Base-by-base conservation (phyloP, 306 rosid genomes). In the Prunus mongolica region DNA sequence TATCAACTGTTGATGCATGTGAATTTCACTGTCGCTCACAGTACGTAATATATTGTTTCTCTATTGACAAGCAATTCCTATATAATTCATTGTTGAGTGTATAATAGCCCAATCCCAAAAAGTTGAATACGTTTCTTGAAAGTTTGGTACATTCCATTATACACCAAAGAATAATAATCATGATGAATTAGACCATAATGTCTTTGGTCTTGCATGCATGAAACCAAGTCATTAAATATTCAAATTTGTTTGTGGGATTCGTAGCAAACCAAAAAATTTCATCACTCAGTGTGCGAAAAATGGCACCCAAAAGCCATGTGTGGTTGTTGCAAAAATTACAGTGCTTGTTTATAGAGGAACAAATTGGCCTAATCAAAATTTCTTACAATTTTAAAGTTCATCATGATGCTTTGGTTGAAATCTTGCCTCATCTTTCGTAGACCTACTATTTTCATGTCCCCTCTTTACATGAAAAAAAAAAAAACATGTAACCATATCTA, bases 401-500 rank as follows among this genome's bases (percentile, higher is more conserved):
- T 45, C 3, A 73, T 71, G 83, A 79, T 50, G 81, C 70, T 72
- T 51, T 58, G n/a, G 68, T 74, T 65, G 78, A 88, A 84, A 80
- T 78, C 64, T 81, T 81, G 88, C 74, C 80, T 52, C 64, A 46
- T 80, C 82, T 73, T 84, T 88, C 16, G 1, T 63, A 55, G 86
- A 84, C 86, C 82, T 45, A 51, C 22, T 50, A 79, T 56, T 79
- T 73, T 46, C 38, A 57, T 80, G 92, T 77, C 71, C 61, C 55
- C 81, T 49, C 80, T 84, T 79, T 82, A 71, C 56, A 45, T 27
- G 78, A 76, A 76, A 74, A 47, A 28, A 27, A 24, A 74, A 61
- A 24, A 5, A 8, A 12, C 12, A 30, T 67, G 32, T 64, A 34
- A 62, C 50, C 66, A 68, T 61, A 69, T 61, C 63, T 44, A 70